A percentile compares a stretch with the other conserved stretches of the same genome.
These are phyloP conservation scores for Henningerozyma blattae DNA, from an alignment of 805 yeast genomes.

Conservation along the genomic window DNA sequence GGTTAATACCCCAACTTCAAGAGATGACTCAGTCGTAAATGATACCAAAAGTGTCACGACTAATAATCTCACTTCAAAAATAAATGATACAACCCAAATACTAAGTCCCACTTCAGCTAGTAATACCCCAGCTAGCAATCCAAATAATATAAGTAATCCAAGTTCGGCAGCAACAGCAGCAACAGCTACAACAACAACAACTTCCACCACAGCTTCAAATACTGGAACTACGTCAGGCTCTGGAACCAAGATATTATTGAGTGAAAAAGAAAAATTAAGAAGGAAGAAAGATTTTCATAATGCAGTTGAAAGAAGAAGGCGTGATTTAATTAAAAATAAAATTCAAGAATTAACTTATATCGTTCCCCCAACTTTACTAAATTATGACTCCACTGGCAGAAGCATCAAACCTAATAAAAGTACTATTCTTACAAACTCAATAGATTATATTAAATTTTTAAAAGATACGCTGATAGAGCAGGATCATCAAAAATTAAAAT, in stretches of 20 bases:
- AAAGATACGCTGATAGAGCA: conserved; percentile 48
- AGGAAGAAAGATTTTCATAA: conserved; percentile 83
- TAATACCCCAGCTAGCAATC: neutral
- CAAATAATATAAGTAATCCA: neutral
- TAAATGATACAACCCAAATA: too few relatives aligned
- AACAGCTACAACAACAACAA: neutral
- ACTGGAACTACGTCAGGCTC: neutral
- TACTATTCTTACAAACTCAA: conserved; percentile 61
- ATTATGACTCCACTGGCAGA: conserved; percentile 35
- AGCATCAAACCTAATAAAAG: conserved; percentile 78
- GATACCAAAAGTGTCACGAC: too few relatives aligned
- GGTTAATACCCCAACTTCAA: neutral
- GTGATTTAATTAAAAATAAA: conserved; percentile 82
- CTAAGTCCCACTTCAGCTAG: conserved; percentile 1
- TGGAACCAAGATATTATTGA: too few relatives aligned
- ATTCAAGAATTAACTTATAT: conserved; percentile 72
- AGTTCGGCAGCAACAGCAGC: neutral
- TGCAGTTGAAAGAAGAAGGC: conserved; percentile 84
- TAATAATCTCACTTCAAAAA: too few relatives aligned
- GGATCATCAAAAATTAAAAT: conserved; percentile 31
- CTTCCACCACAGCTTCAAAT: neutral
- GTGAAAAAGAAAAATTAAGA: conserved; percentile 59
- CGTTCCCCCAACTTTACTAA: conserved; percentile 64
- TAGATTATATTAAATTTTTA: conserved; percentile 63
- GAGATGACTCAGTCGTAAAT: neutral